Evolutionary conservation across 495 filamentous ascomycete species (phyloP).

Genomic region (Cercophora scortea): DNA sequence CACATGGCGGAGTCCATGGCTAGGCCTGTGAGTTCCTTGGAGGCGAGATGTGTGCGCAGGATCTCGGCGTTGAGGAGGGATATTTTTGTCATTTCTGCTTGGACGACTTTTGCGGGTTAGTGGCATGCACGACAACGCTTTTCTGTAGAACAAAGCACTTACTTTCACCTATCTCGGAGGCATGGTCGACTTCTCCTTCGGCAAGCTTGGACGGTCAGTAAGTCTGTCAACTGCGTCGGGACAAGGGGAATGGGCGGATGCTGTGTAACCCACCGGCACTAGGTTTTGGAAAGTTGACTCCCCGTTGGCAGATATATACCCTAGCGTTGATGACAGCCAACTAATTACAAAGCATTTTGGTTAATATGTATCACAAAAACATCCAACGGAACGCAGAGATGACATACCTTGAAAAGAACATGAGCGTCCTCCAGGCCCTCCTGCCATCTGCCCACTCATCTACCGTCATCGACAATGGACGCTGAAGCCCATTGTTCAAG

Average conservation of each 20-base stretch:
- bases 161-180: constrained; percentile 13
- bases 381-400: neutral
- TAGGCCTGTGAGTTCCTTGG: constrained; percentile 11
- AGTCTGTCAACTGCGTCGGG: neutral
- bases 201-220: constrained; percentile 7
- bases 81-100: constrained; percentile 25
- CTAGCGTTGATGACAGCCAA: constrained; percentile 26
- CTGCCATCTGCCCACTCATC: constrained; percentile 16
- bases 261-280: constrained; percentile 6
- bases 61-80: constrained; percentile 21
- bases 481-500: constrained; percentile 1
- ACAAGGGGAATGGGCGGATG: neutral
- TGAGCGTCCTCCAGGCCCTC: constrained; percentile 18
- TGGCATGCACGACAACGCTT: neutral
- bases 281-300: constrained; percentile 11
- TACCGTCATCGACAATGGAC: neutral
- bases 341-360: constrained; percentile 2
- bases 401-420: constrained; percentile 20
- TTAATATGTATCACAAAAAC: neutral
- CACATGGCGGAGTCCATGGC: constrained; percentile 15
- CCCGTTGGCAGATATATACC: constrained; percentile 20
- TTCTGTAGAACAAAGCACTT: neutral
- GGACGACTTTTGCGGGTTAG: constrained; percentile 12
- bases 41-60: constrained; percentile 17
- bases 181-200: constrained; percentile 8